Base-by-base conservation (phyloP, 2,329 filamentous ascomycete species). In the Aspergillus glaucus region DNA sequence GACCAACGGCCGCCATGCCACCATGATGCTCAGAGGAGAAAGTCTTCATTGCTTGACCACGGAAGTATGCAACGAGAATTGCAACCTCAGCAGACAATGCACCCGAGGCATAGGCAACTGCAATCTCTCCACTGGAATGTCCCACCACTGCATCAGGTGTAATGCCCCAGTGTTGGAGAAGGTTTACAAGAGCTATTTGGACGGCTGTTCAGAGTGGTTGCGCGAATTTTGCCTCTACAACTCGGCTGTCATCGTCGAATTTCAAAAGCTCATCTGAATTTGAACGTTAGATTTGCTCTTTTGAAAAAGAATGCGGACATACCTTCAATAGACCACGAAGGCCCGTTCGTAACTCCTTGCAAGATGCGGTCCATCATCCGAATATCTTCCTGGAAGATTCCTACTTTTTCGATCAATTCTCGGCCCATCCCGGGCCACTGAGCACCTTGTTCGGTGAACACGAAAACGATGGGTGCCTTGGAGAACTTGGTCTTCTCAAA, bases 121-220 rank as follows among this genome's bases (percentile, higher is more conserved):
- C 59, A 36, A 63, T 62, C 50, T 63, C 61, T 4, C 61, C 61
- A 6, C 28, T 43, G 2, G 56, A 59, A 45, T 63, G 61, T 4
- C 61, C 59, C 8, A 62, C 49, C 4, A 59, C 55, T 6, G 44
- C 46, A 6, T n/a, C 4, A n/a, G 55, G 55, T 9, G 15, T 42
- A 6, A 64, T 49, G 24, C 15, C 17, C 15, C n/a, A 21, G 15
- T 14, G 10, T 14, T 6, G 21, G 2, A 60, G 50, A 3, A 61
- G 43, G 7, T 59, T 49, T 5, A 61, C 51, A 21, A 64, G 45
- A 34, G 52, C 53, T 8, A 63, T 43, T 46, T 64, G 62, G n/a
- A 64, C 19, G 10, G 51, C 58, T 21, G 60, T 59, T 30, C 56
- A 62, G 4, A 55, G 28, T 14, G 61, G 58, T 30, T 63, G 61